Conservation (phyloP, 169 alveolate genomes). For the Plasmodium adleri region DNA sequence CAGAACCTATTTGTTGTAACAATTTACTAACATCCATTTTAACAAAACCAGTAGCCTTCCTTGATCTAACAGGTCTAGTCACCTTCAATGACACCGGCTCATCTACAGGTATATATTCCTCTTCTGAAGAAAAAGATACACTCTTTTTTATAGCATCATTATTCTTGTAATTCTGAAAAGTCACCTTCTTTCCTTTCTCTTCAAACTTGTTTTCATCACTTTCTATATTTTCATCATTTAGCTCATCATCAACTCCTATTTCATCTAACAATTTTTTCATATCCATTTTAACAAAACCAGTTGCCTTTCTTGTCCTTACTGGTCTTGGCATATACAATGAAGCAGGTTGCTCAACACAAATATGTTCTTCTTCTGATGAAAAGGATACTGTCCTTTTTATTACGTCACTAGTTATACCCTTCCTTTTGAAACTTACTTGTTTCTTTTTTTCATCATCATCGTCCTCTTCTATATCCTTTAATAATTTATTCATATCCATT, state of each 20-base stretch:
- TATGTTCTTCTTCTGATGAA: slow-evolving; percentile 8
- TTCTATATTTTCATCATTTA: background rate
- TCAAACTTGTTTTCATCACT: background rate
- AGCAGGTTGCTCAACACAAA: slow-evolving; percentile 7
- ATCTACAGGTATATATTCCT: slow-evolving; percentile 7
- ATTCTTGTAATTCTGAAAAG: background rate
- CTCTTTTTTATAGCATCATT: slow-evolving; percentile 19
- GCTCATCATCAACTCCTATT: slow-evolving; percentile 42
- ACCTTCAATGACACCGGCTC: slow-evolving; percentile 1
- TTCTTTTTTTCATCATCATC: background rate
- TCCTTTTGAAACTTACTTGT: background rate
- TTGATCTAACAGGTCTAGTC: slow-evolving; percentile 32
- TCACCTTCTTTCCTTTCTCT: background rate
- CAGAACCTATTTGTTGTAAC: slow-evolving; percentile 23
- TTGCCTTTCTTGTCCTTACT: slow-evolving; percentile 36
- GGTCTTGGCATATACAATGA: slow-evolving; percentile 20
- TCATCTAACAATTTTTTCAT: slow-evolving; percentile 20
- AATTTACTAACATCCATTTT: slow-evolving; percentile 41
- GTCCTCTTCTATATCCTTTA: slow-evolving; percentile 38
- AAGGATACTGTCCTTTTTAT: slow-evolving; percentile 22
- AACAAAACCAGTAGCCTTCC: slow-evolving; percentile 70
- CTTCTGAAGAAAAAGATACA: slow-evolving; percentile 26
- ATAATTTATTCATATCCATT: slow-evolving; percentile 48
- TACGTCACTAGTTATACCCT: background rate
- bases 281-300: slow-evolving; percentile 64